Percentiles rank a stretch among this genome's conserved stretches.
Evolutionary conservation across 345 rosid species (phyloP).

Genomic region (Limnanthes douglasii): DNA sequence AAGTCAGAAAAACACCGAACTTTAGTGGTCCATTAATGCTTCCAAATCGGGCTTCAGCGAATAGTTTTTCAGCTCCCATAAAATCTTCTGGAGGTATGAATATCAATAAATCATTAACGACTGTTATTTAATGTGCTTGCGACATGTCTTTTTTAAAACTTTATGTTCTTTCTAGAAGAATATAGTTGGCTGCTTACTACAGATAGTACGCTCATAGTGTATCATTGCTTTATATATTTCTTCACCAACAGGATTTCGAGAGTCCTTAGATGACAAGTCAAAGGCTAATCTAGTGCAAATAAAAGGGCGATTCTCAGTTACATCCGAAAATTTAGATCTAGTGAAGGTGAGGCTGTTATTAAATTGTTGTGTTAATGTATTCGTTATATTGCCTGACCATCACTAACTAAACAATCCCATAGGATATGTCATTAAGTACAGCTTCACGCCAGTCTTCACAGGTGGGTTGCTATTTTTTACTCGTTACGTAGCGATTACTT

Average conservation of each 20-base stretch:
- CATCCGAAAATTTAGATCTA: slow-evolving; percentile 93
- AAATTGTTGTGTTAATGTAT: slow-evolving; percentile 1
- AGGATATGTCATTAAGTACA: slow-evolving; percentile 47
- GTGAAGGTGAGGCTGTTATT: slow-evolving; percentile 45
- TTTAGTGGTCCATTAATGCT: slow-evolving; percentile 96
- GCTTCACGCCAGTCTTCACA: slow-evolving; percentile 37
- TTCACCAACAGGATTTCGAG: slow-evolving; percentile 55
- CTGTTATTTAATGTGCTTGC: too few species aligned
- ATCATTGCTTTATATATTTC: too few species aligned
- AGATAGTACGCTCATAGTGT: too few species aligned
- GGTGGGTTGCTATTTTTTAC: slow-evolving; percentile 20
- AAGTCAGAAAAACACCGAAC: slow-evolving; percentile 63
- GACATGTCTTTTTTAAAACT: too few species aligned
- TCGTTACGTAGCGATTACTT: slow-evolving; percentile 2
- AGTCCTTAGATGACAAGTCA: slow-evolving; percentile 80
- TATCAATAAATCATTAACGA: neutral
- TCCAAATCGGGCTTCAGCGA: slow-evolving; percentile 94
- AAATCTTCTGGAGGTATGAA: slow-evolving; percentile 83
- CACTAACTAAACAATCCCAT: slow-evolving; percentile 23
- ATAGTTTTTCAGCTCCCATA: slow-evolving; percentile 95
- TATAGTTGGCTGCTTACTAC: too few species aligned
- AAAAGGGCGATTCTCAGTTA: slow-evolving; percentile 95
- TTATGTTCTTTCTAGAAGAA: too few species aligned
- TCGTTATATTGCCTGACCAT: slow-evolving; percentile 8
- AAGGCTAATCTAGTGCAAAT: slow-evolving; percentile 89